These are phyloP conservation scores for Penicillium nucicola DNA, from an alignment of 495 filamentous ascomycete genomes.

Conservation along the genomic window DNA sequence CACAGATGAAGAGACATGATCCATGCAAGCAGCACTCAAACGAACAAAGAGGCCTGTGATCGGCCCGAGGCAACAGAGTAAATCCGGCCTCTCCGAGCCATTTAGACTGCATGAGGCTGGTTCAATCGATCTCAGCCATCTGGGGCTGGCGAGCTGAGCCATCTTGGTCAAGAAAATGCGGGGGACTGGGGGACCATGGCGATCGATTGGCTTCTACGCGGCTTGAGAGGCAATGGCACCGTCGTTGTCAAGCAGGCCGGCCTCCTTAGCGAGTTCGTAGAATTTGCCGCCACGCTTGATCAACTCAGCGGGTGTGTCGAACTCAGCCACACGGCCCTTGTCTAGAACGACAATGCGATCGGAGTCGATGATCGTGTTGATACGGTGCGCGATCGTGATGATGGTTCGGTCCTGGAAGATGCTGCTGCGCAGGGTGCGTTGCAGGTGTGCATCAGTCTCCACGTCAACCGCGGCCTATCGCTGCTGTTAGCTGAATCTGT, in stretches of 20 bases:
- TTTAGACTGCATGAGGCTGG: conserved; percentile 12
- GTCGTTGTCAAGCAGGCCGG: conserved; percentile 51
- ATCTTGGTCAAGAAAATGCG: conserved; percentile 1
- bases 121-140: conserved; percentile 1
- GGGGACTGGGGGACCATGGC: conserved; percentile 13
- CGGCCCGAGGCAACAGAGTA: conserved; percentile 11
- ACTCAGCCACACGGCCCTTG: conserved; percentile 57
- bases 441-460: conserved; percentile 84
- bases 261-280: conserved; percentile 56
- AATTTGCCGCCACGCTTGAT: conserved; percentile 52
- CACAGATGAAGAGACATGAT: conserved; percentile 3
- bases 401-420: conserved; percentile 88
- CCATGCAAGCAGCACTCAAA: conserved; percentile 14
- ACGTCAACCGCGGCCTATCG: conserved; percentile 84
- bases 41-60: conserved; percentile 13
- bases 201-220: conserved; percentile 12
- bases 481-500: conserved; percentile 14
- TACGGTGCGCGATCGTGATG: conserved; percentile 95
- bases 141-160: conserved; percentile 7
- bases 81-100: conserved; percentile 23
- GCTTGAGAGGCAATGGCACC: conserved; percentile 23
- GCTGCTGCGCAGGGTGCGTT: conserved; percentile 52
- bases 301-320: conserved; percentile 54
- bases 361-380: conserved; percentile 94
- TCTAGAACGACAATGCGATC: conserved; percentile 90